Conservation (phyloP, 2,329 filamentous ascomycete species). For the Scytalidium lignicola region DNA sequence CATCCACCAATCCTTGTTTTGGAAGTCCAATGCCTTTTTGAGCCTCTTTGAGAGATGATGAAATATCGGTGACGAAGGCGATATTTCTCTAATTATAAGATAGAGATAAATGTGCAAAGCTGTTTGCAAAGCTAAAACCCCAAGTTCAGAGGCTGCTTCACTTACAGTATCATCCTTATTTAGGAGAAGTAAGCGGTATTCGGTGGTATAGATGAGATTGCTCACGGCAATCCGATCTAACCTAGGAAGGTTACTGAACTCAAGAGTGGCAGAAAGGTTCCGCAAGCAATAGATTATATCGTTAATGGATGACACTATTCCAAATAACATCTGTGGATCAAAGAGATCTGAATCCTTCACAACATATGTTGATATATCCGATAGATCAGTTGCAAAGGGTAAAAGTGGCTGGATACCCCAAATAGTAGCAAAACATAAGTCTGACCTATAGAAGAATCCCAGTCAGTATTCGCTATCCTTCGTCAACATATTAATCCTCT, state of each 20-base stretch:
- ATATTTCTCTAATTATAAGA: conserved; percentile 9
- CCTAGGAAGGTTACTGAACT: not conserved
- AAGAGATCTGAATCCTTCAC: not conserved
- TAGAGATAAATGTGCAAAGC: conserved; percentile 10
- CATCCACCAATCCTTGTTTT: conserved; percentile 7
- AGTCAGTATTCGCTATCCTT: not conserved
- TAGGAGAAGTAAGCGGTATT: conserved; percentile 8
- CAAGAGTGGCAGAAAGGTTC: conserved; percentile 3
- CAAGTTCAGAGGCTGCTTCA: not conserved
- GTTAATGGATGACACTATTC: conserved; percentile 5
- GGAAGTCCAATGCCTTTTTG: not conserved
- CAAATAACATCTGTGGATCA: conserved; percentile 1
- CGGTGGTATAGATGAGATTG: conserved; percentile 10
- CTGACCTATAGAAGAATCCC: conserved; percentile 5
- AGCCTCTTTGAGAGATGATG: conserved; percentile 2
- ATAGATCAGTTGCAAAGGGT: not conserved
- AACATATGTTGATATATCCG: not conserved
- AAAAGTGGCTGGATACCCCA: conserved; percentile 9
- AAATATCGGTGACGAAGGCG: conserved; percentile 4
- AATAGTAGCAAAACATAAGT: conserved; percentile 11
- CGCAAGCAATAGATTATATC: conserved; percentile 7
- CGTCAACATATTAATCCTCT: not conserved
- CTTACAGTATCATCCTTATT: conserved; percentile 3
- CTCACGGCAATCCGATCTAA: conserved; percentile 6
- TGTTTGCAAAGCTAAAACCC: conserved; percentile 6